A percentile compares a stretch with the other conserved stretches of the same genome.
phyloP scores from a whole-genome alignment of 371 early-diverging fungal species.

The Quaeritorhiza haematococci region DNA sequence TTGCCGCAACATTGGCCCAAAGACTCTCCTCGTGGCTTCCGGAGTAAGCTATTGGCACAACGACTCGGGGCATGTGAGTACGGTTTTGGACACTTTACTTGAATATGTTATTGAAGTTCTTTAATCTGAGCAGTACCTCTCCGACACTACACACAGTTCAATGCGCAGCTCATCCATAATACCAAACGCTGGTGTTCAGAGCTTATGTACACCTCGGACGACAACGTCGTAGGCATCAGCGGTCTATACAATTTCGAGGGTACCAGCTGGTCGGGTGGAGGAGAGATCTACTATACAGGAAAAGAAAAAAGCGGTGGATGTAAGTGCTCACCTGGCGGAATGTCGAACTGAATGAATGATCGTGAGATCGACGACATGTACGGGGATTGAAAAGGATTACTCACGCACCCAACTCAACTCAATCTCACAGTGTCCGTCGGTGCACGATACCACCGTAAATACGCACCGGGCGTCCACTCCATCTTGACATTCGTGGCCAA shows the following conservation, averaged over 20 bases:
- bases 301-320: constrained; percentile 84
- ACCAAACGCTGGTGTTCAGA: constrained; percentile 72
- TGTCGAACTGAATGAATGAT: background rate
- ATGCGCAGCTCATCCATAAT: constrained; percentile 70
- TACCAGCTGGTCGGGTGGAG: constrained; percentile 65
- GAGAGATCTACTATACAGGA: constrained; percentile 78
- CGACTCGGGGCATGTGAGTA: constrained; percentile 43
- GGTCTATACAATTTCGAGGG: constrained; percentile 70
- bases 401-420: no score
- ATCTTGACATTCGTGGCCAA: constrained; percentile 73
- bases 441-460: constrained; percentile 23
- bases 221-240: constrained; percentile 70
- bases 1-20: constrained; percentile 52
- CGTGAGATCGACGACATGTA: no score
- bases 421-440: constrained; percentile 39
- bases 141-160: constrained; percentile 46
- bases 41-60: constrained; percentile 55
- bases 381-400: no score
- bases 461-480: constrained; percentile 32
- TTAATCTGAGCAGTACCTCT: no score
- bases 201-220: constrained; percentile 67
- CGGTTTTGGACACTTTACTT: no score
- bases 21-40: constrained; percentile 61
- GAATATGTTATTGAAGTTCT: no score
- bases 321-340: constrained; percentile 34